phyloP scores from a whole-genome alignment of 1,284 basidiomycete genomes.

The Austroboletus novae-zelandiae region DNA sequence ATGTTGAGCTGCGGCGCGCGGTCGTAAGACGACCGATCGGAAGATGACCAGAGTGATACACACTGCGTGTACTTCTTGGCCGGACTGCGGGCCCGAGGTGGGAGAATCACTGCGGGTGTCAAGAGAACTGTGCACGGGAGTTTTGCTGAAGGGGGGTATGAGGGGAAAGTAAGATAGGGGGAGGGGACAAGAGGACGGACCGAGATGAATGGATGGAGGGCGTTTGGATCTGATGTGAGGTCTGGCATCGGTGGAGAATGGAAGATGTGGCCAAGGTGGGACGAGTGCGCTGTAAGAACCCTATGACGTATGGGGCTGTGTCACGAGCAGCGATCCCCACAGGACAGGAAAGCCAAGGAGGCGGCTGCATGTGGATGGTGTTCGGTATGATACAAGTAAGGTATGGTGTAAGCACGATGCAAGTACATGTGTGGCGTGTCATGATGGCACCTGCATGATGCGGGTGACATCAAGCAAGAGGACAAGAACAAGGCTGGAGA shows the following conservation, averaged over 20 bases:
- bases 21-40: slow-evolving; percentile 12
- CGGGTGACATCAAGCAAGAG: slow-evolving; percentile 6
- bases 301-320: slow-evolving; percentile 30
- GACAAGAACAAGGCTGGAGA: slow-evolving; percentile 11
- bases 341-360: not conserved
- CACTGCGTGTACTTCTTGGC: slow-evolving; percentile 49
- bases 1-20: slow-evolving; percentile 54
- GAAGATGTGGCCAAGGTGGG: slow-evolving; percentile 8
- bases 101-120: slow-evolving; percentile 58
- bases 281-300: not conserved
- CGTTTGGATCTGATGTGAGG: slow-evolving; percentile 11
- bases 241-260: slow-evolving; percentile 16
- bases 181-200: slow-evolving; percentile 28
- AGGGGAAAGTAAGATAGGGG: not conserved
- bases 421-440: slow-evolving; percentile 27
- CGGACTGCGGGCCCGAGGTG: slow-evolving; percentile 48
- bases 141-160: slow-evolving; percentile 38
- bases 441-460: slow-evolving; percentile 6
- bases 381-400: slow-evolving; percentile 25
- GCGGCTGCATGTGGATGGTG: slow-evolving; percentile 17
- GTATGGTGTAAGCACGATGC: slow-evolving; percentile 27
- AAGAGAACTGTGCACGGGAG: slow-evolving; percentile 54
- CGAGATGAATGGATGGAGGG: slow-evolving; percentile 37
- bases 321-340: slow-evolving; percentile 2
- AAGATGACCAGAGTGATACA: slow-evolving; percentile 41